Evolutionary conservation across 2,329 filamentous ascomycete genomes (phyloP), one percentile per base, ranked within the genome.

Genomic region (Claviceps sp.): DNA sequence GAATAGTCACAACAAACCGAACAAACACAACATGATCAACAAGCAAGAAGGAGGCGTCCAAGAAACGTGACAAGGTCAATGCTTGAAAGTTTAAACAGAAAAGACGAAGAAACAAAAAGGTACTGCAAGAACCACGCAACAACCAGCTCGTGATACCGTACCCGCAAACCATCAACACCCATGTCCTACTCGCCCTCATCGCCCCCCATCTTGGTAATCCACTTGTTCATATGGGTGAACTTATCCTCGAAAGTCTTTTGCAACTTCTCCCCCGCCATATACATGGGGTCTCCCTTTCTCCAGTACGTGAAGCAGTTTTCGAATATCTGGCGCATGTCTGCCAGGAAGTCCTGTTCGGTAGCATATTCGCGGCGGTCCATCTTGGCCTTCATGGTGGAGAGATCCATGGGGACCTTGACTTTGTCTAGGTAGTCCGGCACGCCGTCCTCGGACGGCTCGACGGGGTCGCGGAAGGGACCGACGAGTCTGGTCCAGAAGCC

Each of bases 401-500:
- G 72, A 57, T 82, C 79, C 79, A 84, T 83, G 0, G 80, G 80
- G 48, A 68, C 71, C 64, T 76, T 78, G 53, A 84, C 67, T 60
- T 81, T 80, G 11, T 77, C 72, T 22, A 80, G 67, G 63, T 84
- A 84, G 60, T 82, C 78, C 2, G 78, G 79, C 2, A 82, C 76
- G 18, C 74, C 75, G 56, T 83, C 78, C 40, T 71, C 68, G 3
- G 66, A 60, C 0, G 79, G 79, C 53, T 79, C 72, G 6, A 83
- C 79, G 0, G 79, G 74, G 24, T 82, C 73, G 45, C 73, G 74
- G 63, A 84, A 83, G 0, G 78, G 77, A 0, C 78, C 78, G 3
- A 83, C 79, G 0, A 82, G 70, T n/a, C 79, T 76, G 0, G 80
- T 83, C 80, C 80, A 84, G 62, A 80, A 83, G 6, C 80, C 79